phyloP scores from a whole-genome alignment of 768 basidiomycete genomes.

The Trichaptum fuscoviolaceum region DNA sequence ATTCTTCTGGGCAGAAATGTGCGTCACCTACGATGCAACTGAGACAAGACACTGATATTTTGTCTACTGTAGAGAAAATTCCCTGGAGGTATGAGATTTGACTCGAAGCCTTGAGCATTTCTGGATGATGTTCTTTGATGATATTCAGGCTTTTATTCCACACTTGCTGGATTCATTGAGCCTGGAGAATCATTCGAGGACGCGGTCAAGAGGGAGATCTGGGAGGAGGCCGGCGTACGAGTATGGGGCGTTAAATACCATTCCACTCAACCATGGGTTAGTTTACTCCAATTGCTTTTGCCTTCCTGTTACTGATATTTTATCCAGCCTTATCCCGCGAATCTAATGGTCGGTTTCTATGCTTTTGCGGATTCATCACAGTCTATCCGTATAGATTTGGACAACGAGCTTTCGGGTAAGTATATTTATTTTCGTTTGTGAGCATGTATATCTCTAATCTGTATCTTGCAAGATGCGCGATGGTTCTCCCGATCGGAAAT shows the following conservation, averaged over 20 bases:
- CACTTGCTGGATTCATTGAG: conserved; percentile 90
- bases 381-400: conserved; percentile 78
- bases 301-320: conserved; percentile 9
- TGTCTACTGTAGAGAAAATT: conserved; percentile 47
- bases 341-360: conserved; percentile 88
- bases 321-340: conserved; percentile 80
- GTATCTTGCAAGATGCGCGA: conserved; percentile 56
- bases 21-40: conserved; percentile 22
- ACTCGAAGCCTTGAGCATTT: background rate
- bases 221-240: conserved; percentile 93
- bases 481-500: conserved; percentile 85
- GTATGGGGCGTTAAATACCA: conserved; percentile 83
- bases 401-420: conserved; percentile 91
- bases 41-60: conserved; percentile 6
- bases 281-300: conserved; percentile 15
- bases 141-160: conserved; percentile 64
- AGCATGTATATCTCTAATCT: conserved; percentile 3
- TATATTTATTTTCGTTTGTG: conserved; percentile 6
- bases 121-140: background rate
- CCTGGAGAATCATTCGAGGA: conserved; percentile 95
- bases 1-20: conserved; percentile 86
- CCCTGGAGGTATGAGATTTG: conserved; percentile 34
- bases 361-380: conserved; percentile 69
- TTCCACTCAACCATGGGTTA: conserved; percentile 82
- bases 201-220: conserved; percentile 86